Conservation (phyloP, 176 grass and related monocot species). For the Oryza meyeriana region DNA sequence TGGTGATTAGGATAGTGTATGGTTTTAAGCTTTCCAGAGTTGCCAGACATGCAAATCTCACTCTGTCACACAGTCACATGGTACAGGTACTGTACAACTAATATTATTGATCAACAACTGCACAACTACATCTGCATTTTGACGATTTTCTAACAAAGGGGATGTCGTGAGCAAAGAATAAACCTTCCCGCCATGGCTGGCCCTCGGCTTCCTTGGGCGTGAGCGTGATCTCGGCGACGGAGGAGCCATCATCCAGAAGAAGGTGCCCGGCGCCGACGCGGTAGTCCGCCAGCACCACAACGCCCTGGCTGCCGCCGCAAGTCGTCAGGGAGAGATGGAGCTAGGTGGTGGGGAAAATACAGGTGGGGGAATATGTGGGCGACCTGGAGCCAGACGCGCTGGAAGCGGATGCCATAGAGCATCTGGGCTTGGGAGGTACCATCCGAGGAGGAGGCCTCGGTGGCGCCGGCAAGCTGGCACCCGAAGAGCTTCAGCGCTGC, state of each 20-base stretch:
- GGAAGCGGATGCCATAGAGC: conserved; percentile 76
- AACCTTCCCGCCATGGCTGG: conserved; percentile 39
- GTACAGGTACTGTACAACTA: neutral
- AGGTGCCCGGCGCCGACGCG: conserved; percentile 29
- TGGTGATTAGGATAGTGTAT: neutral
- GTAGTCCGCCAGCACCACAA: conserved; percentile 43
- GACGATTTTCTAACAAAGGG: neutral
- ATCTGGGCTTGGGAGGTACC: conserved; percentile 34
- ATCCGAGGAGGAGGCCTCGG: conserved; percentile 23
- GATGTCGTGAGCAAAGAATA: neutral
- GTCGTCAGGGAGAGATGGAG: conserved; percentile 4
- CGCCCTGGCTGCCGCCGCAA: conserved; percentile 56
- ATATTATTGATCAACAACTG: neutral
- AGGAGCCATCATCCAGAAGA: conserved; percentile 74
- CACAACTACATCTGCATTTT: neutral
- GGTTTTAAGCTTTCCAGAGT: neutral
- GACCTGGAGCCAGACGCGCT: conserved; percentile 94
- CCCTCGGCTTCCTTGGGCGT: conserved; percentile 25
- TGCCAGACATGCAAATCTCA: neutral
- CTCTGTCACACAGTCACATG: neutral
- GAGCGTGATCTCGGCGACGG: conserved; percentile 47
- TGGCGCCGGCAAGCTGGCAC: conserved; percentile 43
- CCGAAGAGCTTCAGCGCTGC: conserved; percentile 84
- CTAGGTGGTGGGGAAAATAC: neutral
- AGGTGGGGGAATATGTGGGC: neutral